Percentiles rank a stretch among this genome's conserved stretches.
Conservation (phyloP, 441 rosid species). For the Erodium moschatum region DNA sequence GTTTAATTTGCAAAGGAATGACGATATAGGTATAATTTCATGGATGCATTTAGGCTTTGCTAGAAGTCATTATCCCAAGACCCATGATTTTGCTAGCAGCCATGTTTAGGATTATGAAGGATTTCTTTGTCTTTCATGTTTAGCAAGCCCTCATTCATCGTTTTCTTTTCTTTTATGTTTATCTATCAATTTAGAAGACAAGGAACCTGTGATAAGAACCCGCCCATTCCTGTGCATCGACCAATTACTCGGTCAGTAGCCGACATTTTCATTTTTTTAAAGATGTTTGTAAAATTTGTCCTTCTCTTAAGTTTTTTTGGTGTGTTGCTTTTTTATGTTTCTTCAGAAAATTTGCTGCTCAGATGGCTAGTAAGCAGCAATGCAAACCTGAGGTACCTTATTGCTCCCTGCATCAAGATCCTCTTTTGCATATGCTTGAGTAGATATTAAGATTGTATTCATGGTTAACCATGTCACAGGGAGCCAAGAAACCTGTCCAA, state of each 20-base stretch:
- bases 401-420: neutral
- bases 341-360: slow-evolving; percentile 10
- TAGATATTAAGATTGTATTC: slow-evolving; percentile 11
- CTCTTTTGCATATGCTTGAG: neutral
- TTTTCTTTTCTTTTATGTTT: neutral
- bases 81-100: neutral
- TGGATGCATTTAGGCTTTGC: neutral
- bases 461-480: slow-evolving; percentile 27
- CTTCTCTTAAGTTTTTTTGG: neutral
- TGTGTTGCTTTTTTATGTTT: neutral
- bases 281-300: neutral
- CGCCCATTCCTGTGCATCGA: neutral
- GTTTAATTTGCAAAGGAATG: neutral
- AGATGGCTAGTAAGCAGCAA: slow-evolving; percentile 11
- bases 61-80: neutral
- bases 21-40: neutral
- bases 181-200: neutral
- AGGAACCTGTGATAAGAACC: slow-evolving; percentile 9
- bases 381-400: slow-evolving; percentile 11
- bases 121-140: neutral
- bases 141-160: neutral
- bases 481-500: slow-evolving; percentile 40
- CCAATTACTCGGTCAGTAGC: neutral
- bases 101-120: neutral
- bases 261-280: neutral